Evolutionary conservation across 2,329 filamentous ascomycete genomes (phyloP).

Genomic region (Simplicillium sp.): DNA sequence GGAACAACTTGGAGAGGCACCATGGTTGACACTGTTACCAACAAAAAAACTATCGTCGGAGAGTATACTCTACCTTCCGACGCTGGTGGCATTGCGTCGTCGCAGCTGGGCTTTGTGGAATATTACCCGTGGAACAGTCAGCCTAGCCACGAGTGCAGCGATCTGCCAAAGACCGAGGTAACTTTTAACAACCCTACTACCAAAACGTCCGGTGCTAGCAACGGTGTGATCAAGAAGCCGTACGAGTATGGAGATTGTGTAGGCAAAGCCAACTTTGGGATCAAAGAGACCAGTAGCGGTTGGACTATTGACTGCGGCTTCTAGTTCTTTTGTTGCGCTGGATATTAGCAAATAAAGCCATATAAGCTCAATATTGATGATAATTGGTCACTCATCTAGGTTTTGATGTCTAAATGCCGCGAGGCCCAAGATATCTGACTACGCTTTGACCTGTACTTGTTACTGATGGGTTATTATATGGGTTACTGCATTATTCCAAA

Average conservation of each 20-base stretch:
- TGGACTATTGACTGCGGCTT: conserved; percentile 4
- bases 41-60: conserved; percentile 8
- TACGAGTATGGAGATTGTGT: conserved; percentile 12
- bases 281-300: not conserved
- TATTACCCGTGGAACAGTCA: conserved; percentile 12
- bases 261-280: conserved; percentile 5
- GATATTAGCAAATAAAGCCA: too few species aligned
- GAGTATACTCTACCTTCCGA: conserved; percentile 10
- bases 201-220: conserved; percentile 7
- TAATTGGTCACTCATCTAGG: too few species aligned
- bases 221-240: conserved; percentile 7
- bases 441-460: too few species aligned
- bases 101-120: conserved; percentile 12
- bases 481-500: too few species aligned
- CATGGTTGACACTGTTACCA: conserved; percentile 8
- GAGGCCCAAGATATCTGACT: too few species aligned
- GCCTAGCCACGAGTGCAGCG: conserved; percentile 7
- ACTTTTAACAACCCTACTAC: conserved; percentile 8
- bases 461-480: too few species aligned
- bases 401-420: too few species aligned
- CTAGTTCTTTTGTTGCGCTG: not conserved
- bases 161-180: conserved; percentile 10
- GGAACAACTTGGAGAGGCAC: conserved; percentile 14
- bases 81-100: conserved; percentile 7
- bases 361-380: too few species aligned